phyloP scores from a whole-genome alignment of 2,329 filamentous ascomycete genomes.

The Didymella keratinophila region DNA sequence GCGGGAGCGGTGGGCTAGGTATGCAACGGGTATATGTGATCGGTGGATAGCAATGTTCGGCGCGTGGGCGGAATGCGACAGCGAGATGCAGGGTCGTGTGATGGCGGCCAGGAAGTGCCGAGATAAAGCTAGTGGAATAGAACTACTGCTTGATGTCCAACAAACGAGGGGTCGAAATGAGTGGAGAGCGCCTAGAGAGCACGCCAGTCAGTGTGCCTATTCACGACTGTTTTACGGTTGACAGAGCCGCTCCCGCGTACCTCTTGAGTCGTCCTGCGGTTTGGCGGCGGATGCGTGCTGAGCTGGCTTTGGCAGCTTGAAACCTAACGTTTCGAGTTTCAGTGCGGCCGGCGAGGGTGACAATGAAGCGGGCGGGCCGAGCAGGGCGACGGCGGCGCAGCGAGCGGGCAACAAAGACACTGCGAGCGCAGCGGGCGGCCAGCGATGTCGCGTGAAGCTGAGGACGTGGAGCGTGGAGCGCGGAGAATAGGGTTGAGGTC shows the following conservation, averaged over 20 bases:
- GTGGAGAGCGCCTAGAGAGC: conserved; percentile 39
- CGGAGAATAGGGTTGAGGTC: conserved; percentile 30
- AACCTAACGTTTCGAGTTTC: conserved; percentile 51
- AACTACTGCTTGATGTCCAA: conserved; percentile 43
- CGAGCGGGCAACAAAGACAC: conserved; percentile 30
- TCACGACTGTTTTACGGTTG: conserved; percentile 31
- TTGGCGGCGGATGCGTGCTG: conserved; percentile 46
- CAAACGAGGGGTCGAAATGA: conserved; percentile 49
- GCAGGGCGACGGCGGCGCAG: conserved; percentile 23
- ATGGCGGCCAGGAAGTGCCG: conserved; percentile 29
- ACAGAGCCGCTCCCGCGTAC: conserved; percentile 38
- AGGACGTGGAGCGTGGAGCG: conserved; percentile 27
- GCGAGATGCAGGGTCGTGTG: conserved; percentile 25
- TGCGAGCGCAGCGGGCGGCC: conserved; percentile 34
- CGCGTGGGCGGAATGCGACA: conserved; percentile 20
- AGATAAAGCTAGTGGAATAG: conserved; percentile 33
- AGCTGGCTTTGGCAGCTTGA: conserved; percentile 46
- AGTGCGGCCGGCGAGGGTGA: conserved; percentile 36
- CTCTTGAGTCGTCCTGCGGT: conserved; percentile 40
- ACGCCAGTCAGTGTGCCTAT: conserved; percentile 39
- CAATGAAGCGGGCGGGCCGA: conserved; percentile 33
- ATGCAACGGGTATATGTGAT: conserved; percentile 9
- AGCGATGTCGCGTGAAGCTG: conserved; percentile 26
- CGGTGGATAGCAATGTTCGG: conserved; percentile 13
- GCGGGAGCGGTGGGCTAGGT: conserved; percentile 6